Evolutionary conservation across 495 filamentous ascomycete species (phyloP), one percentile per base, ranked within the genome.

Genomic region (Rhypophila decipiens): DNA sequence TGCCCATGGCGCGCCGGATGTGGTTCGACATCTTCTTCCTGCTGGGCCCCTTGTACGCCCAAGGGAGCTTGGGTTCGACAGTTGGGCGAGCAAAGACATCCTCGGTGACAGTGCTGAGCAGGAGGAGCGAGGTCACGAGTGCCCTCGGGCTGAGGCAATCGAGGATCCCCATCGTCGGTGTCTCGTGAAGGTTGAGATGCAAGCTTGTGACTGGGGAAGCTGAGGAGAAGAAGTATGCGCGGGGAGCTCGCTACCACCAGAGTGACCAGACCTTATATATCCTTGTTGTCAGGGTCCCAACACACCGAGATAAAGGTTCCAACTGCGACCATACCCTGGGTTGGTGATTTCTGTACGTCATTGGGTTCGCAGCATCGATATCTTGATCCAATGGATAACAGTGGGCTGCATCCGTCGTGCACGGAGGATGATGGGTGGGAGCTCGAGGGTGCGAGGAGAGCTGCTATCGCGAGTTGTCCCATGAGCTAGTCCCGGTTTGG

Each of bases 1-100:
- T 40, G n/a, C 27, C 27, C 5, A 61, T 37, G 29, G 55, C 55
- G n/a, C 55, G 55, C 37, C 51, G 58, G 42, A 58, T 37, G 15
- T 48, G 18, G 44, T 61, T 27, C 5, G 55, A 18, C 45, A 58
- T 50, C 48, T 58, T 54, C 55, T 55, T 60, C 46, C 44, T 49
- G 33, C 37, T 49, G 13, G 42, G 22, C 13, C 50, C 54, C 15
- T 55, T 48, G 10, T 47, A 42, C 31, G 51, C 39, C 47, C 54
- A 57, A 8, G 47, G 33, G 15, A 47, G 21, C 41, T 55, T 58
- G 34, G 50, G 56, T 22, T 51, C 48, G 24, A 45, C 44, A 20
- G 31, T 47, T 5, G 57, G 57, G 10, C 47, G 44, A 24, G 57
- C 57, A 19, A 47, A 31, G 7, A 40, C 54, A 49, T 58, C 51